These are phyloP conservation scores for Globisporangium yorkense DNA, from an alignment of 352 stramenopile genomes.

Conservation along the genomic window DNA sequence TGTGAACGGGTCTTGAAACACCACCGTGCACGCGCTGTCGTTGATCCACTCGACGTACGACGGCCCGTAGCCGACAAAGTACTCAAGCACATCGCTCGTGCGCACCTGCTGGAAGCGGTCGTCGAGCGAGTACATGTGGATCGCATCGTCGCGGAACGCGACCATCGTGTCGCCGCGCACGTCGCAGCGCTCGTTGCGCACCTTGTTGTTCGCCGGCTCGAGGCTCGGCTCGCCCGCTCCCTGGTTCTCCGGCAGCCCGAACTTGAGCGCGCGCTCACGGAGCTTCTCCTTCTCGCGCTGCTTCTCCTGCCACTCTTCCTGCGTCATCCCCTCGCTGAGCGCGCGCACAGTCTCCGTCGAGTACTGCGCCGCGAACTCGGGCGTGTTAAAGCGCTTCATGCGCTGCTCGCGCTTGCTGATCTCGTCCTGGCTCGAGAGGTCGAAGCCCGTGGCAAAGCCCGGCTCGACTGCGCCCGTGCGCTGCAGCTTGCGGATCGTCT, in stretches of 20 bases:
- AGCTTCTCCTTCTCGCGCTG: constrained; percentile 58
- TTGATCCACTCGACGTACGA: constrained; percentile 88
- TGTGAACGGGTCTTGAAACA: constrained; percentile 77
- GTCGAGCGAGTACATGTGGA: constrained; percentile 83
- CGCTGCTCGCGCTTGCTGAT: constrained; percentile 59
- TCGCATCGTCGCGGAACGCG: constrained; percentile 51
- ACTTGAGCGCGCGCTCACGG: constrained; percentile 64
- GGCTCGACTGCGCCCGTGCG: constrained; percentile 53
- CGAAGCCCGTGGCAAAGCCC: constrained; percentile 67
- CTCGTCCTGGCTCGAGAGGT: constrained; percentile 61
- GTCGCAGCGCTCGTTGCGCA: constrained; percentile 57
- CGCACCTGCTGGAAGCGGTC: constrained; percentile 75
- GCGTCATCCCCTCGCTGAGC: constrained; percentile 54
- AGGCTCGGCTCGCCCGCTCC: constrained; percentile 23
- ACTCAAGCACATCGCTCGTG: constrained; percentile 71
- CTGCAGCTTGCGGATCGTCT: constrained; percentile 69
- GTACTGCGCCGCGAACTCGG: constrained; percentile 65
- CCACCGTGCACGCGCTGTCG: constrained; percentile 77
- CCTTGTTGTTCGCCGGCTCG: constrained; percentile 41
- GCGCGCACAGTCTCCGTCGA: constrained; percentile 54
- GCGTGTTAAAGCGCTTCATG: constrained; percentile 78
- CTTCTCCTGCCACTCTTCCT: constrained; percentile 63
- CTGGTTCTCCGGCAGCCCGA: constrained; percentile 37
- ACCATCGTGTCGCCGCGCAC: constrained; percentile 32
- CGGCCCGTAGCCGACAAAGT: constrained; percentile 73